Conservation (phyloP, 1,284 basidiomycete genomes). For the Leccinum pachyderme region DNA sequence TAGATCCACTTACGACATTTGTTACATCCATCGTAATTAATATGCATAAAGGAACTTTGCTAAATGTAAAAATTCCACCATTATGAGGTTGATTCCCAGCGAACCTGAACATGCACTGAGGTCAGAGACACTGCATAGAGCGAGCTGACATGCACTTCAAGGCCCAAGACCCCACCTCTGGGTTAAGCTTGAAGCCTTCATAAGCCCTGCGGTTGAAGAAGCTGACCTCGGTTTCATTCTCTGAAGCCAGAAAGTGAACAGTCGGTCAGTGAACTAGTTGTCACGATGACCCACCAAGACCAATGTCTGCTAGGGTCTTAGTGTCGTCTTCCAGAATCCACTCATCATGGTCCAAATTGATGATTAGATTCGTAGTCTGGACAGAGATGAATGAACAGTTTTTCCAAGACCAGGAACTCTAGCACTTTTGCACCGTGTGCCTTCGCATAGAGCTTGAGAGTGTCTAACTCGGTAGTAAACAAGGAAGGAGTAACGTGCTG, state of each 20-base stretch:
- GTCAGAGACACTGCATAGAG: not conserved
- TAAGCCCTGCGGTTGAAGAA: constrained; percentile 82
- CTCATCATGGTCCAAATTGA: constrained; percentile 92
- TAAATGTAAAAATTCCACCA: not conserved
- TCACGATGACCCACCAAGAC: constrained; percentile 60
- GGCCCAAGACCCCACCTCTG: constrained; percentile 54
- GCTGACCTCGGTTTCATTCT: constrained; percentile 93
- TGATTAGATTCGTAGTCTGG: constrained; percentile 91
- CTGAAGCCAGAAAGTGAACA: constrained; percentile 43
- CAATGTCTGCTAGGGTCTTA: constrained; percentile 62
- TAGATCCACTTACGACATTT: constrained; percentile 28
- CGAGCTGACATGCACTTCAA: not conserved
- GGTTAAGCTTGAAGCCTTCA: constrained; percentile 77
- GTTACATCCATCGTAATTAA: constrained; percentile 35
- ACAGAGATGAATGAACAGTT: not conserved
- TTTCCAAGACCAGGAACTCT: not conserved
- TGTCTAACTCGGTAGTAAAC: constrained; percentile 54
- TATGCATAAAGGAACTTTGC: constrained; percentile 17
- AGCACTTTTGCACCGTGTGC: constrained; percentile 91
- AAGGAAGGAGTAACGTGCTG: not conserved
- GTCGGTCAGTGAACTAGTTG: not conserved
- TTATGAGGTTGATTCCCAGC: constrained; percentile 26
- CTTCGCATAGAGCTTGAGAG: constrained; percentile 90
- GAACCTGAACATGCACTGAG: constrained; percentile 17
- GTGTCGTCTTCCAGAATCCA: constrained; percentile 79